Evolutionary conservation across 2,329 filamentous ascomycete genomes (phyloP).

Genomic region (Fusarium lyarnte): DNA sequence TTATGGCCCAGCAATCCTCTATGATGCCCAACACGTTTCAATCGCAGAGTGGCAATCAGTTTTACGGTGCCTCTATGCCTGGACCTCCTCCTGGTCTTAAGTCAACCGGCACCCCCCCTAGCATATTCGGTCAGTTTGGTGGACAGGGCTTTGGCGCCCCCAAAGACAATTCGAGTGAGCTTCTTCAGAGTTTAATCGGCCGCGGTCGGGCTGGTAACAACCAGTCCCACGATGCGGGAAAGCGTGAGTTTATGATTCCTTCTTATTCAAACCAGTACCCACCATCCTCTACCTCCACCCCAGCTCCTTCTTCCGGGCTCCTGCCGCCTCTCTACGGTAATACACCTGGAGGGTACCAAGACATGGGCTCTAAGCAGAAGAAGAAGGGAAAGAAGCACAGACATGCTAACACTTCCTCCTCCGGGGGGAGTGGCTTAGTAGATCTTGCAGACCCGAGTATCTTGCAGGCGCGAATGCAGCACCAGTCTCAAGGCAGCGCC

Average conservation of each 20-base stretch:
- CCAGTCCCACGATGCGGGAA: conserved; percentile 84
- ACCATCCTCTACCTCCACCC: conserved; percentile 81
- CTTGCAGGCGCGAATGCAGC: conserved; percentile 96
- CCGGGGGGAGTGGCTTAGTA: conserved; percentile 98
- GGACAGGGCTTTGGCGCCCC: conserved; percentile 73
- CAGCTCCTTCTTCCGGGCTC: conserved; percentile 89
- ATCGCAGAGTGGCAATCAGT: conserved; percentile 71
- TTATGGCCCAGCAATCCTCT: conserved; percentile 86
- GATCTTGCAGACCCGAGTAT: conserved; percentile 99
- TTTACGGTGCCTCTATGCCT: conserved; percentile 86
- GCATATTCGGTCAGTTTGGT: conserved; percentile 94
- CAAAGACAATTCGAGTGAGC: conserved; percentile 72
- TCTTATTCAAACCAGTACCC: conserved; percentile 89
- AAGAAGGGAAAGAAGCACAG: conserved; percentile 99
- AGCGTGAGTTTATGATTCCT: conserved; percentile 99
- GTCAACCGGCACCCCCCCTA: conserved; percentile 91
- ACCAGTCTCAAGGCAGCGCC: conserved; percentile 82
- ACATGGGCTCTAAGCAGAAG: conserved; percentile 96
- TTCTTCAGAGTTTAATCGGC: conserved; percentile 85
- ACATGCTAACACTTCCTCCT: conserved; percentile 99
- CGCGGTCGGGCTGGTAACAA: conserved; percentile 72
- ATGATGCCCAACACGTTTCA: conserved; percentile 80
- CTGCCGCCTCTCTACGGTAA: conserved; percentile 91
- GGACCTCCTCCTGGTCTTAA: conserved; percentile 95
- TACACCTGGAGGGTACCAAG: conserved; percentile 87